Evolutionary conservation across 73 alveolate species (phyloP).

Genomic region (Halteria grandinella): DNA sequence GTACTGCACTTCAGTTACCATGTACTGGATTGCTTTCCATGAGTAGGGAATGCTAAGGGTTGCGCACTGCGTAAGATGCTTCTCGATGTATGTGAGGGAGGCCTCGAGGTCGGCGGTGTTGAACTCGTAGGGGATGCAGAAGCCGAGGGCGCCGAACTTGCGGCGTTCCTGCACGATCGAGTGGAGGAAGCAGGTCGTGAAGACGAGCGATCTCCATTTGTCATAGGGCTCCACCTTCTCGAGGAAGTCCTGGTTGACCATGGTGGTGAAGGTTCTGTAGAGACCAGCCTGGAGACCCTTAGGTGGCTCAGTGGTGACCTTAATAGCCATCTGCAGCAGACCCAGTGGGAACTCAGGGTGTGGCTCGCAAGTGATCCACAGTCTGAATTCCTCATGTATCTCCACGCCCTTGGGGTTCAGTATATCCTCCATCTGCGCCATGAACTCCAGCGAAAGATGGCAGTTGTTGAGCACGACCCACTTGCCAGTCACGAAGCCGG

Average conservation of each 20-base stretch:
- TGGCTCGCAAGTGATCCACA: conserved; percentile 99
- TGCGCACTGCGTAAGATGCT: conserved; percentile 94
- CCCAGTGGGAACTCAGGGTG: conserved; percentile 99
- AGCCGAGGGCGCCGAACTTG: conserved; percentile 99
- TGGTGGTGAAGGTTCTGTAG: conserved; percentile 98
- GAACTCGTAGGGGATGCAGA: conserved; percentile 99
- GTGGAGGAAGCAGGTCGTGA: conserved; percentile 98
- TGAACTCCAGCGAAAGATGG: conserved; percentile 97
- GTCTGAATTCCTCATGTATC: conserved; percentile 99
- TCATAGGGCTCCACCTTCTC: conserved; percentile 96
- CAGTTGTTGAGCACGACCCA: conserved; percentile 99
- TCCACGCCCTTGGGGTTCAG: conserved; percentile 94
- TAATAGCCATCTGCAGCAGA: conserved; percentile 98
- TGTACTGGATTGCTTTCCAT: conserved; percentile 96
- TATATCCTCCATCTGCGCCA: conserved; percentile 96
- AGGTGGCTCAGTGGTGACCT: conserved; percentile 99
- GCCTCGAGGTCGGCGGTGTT: conserved; percentile 99
- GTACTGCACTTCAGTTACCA: conserved; percentile 99
- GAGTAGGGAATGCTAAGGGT: conserved; percentile 84
- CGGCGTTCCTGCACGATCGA: conserved; percentile 97
- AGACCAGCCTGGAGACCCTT: conserved; percentile 99
- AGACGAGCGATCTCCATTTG: conserved; percentile 98
- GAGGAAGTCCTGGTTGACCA: conserved; percentile 93
- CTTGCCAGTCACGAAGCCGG: conserved; percentile 96
- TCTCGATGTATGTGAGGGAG: conserved; percentile 95